A percentile compares a stretch with the other conserved stretches of the same genome.
phyloP scores from a whole-genome alignment of 352 stramenopile species.

The Globisporangium yorkense region DNA sequence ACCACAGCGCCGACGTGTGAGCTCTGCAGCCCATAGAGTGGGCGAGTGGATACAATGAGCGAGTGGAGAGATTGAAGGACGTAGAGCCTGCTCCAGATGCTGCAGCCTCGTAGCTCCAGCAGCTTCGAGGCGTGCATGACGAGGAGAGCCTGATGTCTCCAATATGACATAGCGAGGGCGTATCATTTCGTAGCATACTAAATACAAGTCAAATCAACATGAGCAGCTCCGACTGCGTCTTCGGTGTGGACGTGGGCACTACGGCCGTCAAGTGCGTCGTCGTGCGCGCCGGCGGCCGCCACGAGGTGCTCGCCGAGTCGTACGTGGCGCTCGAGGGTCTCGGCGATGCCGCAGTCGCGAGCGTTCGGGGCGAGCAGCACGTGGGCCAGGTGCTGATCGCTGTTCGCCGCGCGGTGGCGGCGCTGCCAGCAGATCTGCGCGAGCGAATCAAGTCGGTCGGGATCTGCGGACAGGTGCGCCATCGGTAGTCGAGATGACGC shows the following conservation, averaged over 20 bases:
- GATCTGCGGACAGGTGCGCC: slow-evolving; percentile 62
- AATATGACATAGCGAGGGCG: neutral
- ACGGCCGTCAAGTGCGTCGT: slow-evolving; percentile 74
- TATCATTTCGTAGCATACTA: neutral
- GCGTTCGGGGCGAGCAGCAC: slow-evolving; percentile 24
- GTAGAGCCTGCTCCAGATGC: neutral
- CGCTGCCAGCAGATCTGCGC: slow-evolving; percentile 23
- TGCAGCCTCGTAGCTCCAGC: neutral
- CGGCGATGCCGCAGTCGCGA: slow-evolving; percentile 1
- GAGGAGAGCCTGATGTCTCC: neutral
- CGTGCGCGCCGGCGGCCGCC: slow-evolving; percentile 18
- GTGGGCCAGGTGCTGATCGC: slow-evolving; percentile 46
- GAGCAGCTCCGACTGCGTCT: slow-evolving; percentile 8
- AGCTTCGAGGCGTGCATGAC: neutral
- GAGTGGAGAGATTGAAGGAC: neutral
- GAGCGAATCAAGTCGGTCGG: slow-evolving; percentile 33
- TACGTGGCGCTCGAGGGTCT: slow-evolving; percentile 35
- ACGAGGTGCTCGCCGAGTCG: slow-evolving; percentile 24
- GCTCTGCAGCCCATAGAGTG: too few relatives aligned
- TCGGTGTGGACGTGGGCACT: slow-evolving; percentile 73
- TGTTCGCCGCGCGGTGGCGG: slow-evolving; percentile 25
- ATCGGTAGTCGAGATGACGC: neutral
- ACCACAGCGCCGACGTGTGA: slow-evolving; percentile 8
- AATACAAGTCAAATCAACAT: neutral
- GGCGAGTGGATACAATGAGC: too few relatives aligned